A percentile compares a stretch with the other conserved stretches of the same genome.
phyloP scores from a whole-genome alignment of 441 rosid species.

The Theobroma grandiflorum region DNA sequence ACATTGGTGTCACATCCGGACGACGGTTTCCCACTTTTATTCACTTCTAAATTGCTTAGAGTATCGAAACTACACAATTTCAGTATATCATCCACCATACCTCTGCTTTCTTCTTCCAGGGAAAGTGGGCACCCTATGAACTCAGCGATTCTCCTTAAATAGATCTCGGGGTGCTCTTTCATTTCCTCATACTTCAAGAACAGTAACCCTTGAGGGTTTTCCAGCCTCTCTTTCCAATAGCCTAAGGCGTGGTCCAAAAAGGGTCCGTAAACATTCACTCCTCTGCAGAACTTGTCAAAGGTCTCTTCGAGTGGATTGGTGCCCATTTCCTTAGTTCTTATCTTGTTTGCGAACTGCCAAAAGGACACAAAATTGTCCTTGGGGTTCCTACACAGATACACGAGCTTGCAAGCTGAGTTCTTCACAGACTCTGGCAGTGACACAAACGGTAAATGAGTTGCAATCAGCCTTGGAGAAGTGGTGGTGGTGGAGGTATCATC shows the following conservation, averaged over 20 bases:
- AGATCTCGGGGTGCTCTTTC: slow-evolving; percentile 35
- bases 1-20: slow-evolving; percentile 35
- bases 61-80: slow-evolving; percentile 54
- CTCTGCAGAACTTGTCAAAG: slow-evolving; percentile 55
- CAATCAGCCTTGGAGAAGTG: slow-evolving; percentile 54
- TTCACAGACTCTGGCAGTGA: slow-evolving; percentile 52
- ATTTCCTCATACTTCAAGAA: slow-evolving; percentile 61
- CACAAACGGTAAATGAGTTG: slow-evolving; percentile 49
- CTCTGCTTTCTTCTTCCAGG: slow-evolving; percentile 41
- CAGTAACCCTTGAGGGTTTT: slow-evolving; percentile 41
- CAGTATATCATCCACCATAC: slow-evolving; percentile 46
- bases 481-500: slow-evolving; percentile 35
- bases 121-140: slow-evolving; percentile 55
- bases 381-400: slow-evolving; percentile 69
- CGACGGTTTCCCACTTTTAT: slow-evolving; percentile 41
- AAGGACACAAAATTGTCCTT: slow-evolving; percentile 72
- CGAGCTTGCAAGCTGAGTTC: slow-evolving; percentile 52
- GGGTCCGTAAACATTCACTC: slow-evolving; percentile 55
- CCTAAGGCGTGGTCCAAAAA: slow-evolving; percentile 66
- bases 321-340: slow-evolving; percentile 42
- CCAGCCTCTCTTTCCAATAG: slow-evolving; percentile 51
- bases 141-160: slow-evolving; percentile 44
- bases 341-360: slow-evolving; percentile 63
- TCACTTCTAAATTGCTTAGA: slow-evolving; percentile 56
- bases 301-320: slow-evolving; percentile 42